Conservation (phyloP, 1,284 basidiomycete species). For the Stygiomarasmius scandens region DNA sequence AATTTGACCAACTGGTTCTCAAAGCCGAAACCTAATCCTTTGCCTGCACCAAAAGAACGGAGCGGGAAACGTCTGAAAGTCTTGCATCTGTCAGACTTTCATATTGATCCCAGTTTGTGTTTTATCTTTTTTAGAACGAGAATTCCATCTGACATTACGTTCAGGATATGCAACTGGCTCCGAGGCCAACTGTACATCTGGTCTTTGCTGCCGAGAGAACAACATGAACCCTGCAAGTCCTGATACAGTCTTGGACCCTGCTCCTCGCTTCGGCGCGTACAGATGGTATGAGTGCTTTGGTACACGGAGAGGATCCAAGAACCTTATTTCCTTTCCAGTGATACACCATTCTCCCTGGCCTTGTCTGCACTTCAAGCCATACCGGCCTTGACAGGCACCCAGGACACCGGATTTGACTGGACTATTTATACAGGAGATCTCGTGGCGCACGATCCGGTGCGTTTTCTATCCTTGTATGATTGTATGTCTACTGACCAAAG, state of each 20-base stretch:
- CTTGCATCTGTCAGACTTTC: conserved; percentile 77
- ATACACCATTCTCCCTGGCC: conserved; percentile 68
- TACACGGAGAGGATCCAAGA: conserved; percentile 6
- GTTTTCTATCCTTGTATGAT: too few species aligned
- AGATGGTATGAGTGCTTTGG: conserved; percentile 46
- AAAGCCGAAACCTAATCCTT: conserved; percentile 70
- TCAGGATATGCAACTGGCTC: conserved; percentile 72
- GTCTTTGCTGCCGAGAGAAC: conserved; percentile 71
- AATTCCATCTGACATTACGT: too few species aligned
- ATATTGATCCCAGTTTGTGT: conserved; percentile 69
- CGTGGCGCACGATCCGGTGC: conserved; percentile 63
- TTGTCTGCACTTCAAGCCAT: conserved; percentile 69
- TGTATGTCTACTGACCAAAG: too few species aligned
- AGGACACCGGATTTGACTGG: conserved; percentile 63
- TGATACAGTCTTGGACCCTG: conserved; percentile 53
- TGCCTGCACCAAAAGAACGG: conserved; percentile 53
- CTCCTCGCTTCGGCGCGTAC: conserved; percentile 70
- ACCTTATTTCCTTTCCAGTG: conserved; percentile 44
- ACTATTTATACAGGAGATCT: conserved; percentile 79
- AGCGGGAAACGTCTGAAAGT: conserved; percentile 73
- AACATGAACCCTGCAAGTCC: conserved; percentile 55
- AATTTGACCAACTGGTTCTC: conserved; percentile 61
- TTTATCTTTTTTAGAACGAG: background rate
- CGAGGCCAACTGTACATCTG: conserved; percentile 75
- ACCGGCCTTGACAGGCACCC: conserved; percentile 65